These are phyloP conservation scores for Umbelopsis ramanniana DNA, from an alignment of 192 early-diverging fungal species.

Conservation along the genomic window DNA sequence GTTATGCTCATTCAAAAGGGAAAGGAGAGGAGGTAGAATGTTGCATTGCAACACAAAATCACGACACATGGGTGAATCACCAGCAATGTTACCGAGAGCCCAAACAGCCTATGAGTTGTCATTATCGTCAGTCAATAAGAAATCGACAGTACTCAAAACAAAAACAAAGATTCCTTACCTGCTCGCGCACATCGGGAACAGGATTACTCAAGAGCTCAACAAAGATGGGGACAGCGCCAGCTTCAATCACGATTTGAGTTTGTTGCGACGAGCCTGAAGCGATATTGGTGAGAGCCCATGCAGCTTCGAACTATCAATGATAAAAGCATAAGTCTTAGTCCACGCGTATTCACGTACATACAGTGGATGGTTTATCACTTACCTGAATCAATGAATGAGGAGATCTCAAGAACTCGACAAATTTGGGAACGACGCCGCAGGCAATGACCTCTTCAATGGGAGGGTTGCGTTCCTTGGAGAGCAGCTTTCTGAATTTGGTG, in stretches of 20 bases:
- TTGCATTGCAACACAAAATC: slow-evolving; percentile 86
- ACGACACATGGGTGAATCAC: slow-evolving; percentile 89
- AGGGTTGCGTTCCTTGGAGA: slow-evolving; percentile 93
- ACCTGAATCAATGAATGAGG: slow-evolving; percentile 86
- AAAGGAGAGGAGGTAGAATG: slow-evolving; percentile 86
- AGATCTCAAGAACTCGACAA: slow-evolving; percentile 93
- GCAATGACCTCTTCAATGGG: slow-evolving; percentile 96
- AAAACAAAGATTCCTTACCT: slow-evolving; percentile 55
- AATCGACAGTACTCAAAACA: neutral
- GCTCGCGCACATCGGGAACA: slow-evolving; percentile 90
- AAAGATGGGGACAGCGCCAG: slow-evolving; percentile 91
- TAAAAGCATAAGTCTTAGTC: neutral
- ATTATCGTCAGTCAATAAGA: neutral
- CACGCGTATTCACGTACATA: neutral
- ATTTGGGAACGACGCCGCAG: slow-evolving; percentile 90
- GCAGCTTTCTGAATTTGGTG: slow-evolving; percentile 90
- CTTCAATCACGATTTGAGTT: slow-evolving; percentile 93
- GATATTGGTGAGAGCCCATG: slow-evolving; percentile 99
- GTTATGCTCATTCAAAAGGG: slow-evolving; percentile 84
- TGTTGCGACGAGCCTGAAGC: slow-evolving; percentile 94
- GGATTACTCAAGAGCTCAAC: slow-evolving; percentile 84
- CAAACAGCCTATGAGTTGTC: slow-evolving; percentile 78
- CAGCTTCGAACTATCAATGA: slow-evolving; percentile 88
- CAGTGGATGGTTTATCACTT: neutral
- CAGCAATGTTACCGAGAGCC: slow-evolving; percentile 99